phyloP scores from a whole-genome alignment of 2,329 filamentous ascomycete species.

The Mycosphaerella sp. region DNA sequence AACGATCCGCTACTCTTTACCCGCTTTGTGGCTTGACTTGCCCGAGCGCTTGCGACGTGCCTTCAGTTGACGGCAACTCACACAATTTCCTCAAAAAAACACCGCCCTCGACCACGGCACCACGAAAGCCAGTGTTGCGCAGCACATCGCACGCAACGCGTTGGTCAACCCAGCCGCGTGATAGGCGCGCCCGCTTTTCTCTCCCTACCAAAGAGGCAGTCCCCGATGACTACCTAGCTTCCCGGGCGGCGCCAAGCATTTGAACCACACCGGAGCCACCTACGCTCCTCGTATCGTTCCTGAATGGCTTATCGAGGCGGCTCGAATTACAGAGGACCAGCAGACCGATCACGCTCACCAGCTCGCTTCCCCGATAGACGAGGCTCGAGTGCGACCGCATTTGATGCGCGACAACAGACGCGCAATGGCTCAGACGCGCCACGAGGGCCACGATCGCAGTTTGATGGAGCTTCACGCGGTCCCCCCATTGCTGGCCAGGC shows the following conservation, averaged over 20 bases:
- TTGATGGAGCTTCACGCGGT: constrained; percentile 50
- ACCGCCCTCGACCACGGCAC: background rate
- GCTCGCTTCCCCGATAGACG: constrained; percentile 65
- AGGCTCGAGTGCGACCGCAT: constrained; percentile 49
- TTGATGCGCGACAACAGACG: constrained; percentile 26
- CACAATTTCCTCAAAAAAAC: background rate
- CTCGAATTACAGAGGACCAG: constrained; percentile 22
- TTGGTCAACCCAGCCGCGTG: background rate
- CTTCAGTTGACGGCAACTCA: constrained; percentile 1
- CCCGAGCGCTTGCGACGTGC: constrained; percentile 9
- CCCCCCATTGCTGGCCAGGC: constrained; percentile 47
- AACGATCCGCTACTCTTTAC: constrained; percentile 8
- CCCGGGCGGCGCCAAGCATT: constrained; percentile 2
- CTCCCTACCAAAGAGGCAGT: background rate
- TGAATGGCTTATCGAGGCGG: constrained; percentile 22
- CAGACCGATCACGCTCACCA: constrained; percentile 64
- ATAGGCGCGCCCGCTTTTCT: background rate
- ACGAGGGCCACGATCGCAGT: constrained; percentile 71
- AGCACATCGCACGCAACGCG: background rate
- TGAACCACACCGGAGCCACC: constrained; percentile 2
- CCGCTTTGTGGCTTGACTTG: constrained; percentile 11
- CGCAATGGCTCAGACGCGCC: constrained; percentile 55
- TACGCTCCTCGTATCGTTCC: background rate
- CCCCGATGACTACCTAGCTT: background rate
- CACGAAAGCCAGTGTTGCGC: background rate